Evolutionary conservation across 208 protist species (phyloP).

Genomic region (Trypanosoma conorhini): DNA sequence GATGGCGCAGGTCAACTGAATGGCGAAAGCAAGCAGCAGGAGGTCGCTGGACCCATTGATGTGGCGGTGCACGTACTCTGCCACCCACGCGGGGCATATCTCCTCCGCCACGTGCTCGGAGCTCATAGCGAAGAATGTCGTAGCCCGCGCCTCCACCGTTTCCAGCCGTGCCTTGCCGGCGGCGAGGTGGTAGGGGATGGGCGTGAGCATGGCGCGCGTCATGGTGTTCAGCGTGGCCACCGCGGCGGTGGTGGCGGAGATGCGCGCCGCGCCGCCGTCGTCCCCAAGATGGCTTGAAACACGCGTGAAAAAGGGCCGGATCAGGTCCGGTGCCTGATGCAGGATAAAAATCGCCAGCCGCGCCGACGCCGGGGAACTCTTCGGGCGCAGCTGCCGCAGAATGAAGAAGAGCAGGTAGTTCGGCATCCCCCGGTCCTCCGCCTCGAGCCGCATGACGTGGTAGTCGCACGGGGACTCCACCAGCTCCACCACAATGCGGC

Average conservation of each 20-base stretch:
- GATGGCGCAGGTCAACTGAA: constrained; percentile 83
- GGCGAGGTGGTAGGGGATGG: constrained; percentile 82
- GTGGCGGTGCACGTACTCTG: constrained; percentile 77
- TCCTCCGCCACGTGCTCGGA: constrained; percentile 78
- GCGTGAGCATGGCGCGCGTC: constrained; percentile 75
- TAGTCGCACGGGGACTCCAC: constrained; percentile 85
- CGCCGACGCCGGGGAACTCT: constrained; percentile 54
- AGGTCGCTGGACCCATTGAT: constrained; percentile 85
- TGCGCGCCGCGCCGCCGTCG: constrained; percentile 40
- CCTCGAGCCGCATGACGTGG: constrained; percentile 64
- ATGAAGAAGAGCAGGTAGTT: constrained; percentile 90
- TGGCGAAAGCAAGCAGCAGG: constrained; percentile 67
- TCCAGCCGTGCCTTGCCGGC: constrained; percentile 55
- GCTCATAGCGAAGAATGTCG: constrained; percentile 81
- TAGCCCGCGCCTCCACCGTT: constrained; percentile 48
- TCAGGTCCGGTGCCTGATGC: constrained; percentile 74
- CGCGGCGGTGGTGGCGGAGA: constrained; percentile 58
- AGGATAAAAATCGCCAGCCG: constrained; percentile 77
- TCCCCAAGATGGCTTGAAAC: constrained; percentile 81
- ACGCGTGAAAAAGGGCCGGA: constrained; percentile 86
- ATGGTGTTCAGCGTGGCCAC: constrained; percentile 84
- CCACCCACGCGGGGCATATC: constrained; percentile 78
- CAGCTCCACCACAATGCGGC: constrained; percentile 64
- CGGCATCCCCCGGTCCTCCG: constrained; percentile 82
- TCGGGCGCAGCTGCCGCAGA: constrained; percentile 78